Conservation (phyloP, 805 yeast genomes). For the Saturnispora quitensis region DNA sequence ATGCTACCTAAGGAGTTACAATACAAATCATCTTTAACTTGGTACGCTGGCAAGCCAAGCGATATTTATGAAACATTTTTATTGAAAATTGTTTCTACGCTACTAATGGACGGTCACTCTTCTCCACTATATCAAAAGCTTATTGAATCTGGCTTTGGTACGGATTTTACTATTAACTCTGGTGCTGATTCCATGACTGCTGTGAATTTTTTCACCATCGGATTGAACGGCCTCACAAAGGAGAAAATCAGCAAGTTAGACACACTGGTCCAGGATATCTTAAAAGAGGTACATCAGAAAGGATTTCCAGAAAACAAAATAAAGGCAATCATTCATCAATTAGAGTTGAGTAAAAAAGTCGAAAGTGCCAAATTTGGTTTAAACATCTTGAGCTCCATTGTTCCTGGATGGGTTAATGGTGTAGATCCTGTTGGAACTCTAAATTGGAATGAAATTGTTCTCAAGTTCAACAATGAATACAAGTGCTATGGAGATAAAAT, state of each 20-base stretch:
- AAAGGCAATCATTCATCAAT: constrained; percentile 82
- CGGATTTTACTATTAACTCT: constrained; percentile 78
- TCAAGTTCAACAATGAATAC: constrained; percentile 55
- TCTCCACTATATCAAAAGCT: constrained; percentile 82
- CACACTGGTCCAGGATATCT: constrained; percentile 35
- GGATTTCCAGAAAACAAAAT: constrained; percentile 53
- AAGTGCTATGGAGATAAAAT: constrained; percentile 40
- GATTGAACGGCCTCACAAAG: constrained; percentile 63
- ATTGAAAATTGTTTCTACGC: constrained; percentile 57
- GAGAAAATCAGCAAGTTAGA: constrained; percentile 42
- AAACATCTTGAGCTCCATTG: constrained; percentile 57
- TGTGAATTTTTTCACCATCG: constrained; percentile 69
- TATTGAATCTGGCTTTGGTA: constrained; percentile 76
- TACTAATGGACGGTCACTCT: constrained; percentile 84
- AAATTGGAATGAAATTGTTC: constrained; percentile 53
- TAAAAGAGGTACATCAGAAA: constrained; percentile 33
- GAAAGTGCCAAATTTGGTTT: constrained; percentile 89
- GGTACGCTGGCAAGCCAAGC: constrained; percentile 73
- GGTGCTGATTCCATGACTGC: constrained; percentile 82
- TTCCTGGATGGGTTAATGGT: constrained; percentile 81
- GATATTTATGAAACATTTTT: constrained; percentile 64
- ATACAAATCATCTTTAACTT: constrained; percentile 72
- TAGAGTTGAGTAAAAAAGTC: constrained; percentile 75
- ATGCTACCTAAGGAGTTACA: constrained; percentile 60
- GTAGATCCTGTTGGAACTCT: constrained; percentile 66